Base-by-base conservation (phyloP, 2,329 filamentous ascomycete species). In the Colletotrichum limetticola region DNA sequence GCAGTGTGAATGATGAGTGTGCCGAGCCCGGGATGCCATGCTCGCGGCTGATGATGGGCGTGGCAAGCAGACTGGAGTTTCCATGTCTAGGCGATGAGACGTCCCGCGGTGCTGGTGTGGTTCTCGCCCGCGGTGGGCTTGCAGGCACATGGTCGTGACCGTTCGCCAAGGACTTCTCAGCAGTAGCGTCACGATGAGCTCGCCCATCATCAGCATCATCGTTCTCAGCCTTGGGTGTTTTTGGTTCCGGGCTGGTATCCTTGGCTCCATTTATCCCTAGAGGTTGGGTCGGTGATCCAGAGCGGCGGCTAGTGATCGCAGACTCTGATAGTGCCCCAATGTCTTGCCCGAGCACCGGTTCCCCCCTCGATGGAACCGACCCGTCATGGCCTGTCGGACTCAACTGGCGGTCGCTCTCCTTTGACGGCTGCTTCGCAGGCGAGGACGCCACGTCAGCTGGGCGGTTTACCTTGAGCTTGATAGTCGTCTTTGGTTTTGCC, bases 381-480 rank as follows among this genome's bases (percentile, higher is more conserved):
- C 52, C 12, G 16, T 4, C 7, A 28, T 28, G 53, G 24, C 37
- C 62, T 26, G 55, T 42, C 24, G 55, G 9, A 3, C 37, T 61
- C 5, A 4, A 19, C 16, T 5, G n/a, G 26, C 22, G 35, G 53
- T 32, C 58, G 22, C 24, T 37, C 58, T 53, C 49, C 5, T 26
- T 46, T 4, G 7, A 58, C 32, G 30, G 53, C 8, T 24, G 60
- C n/a, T 22, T 66, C 4, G 42, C 46, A 16, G 53, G 53, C 14
- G 68, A 62, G 3, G 58, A 22, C 8, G 60, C 62, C 16, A 11
- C 12, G 49, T 63, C 46, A 22, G 55, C 42, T 57, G 68, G 75
- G 19, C 78, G 77, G 55, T 81, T 85, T 32, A 89, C 78, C 78
- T 89, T 91, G 71, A 91, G 79, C 77, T 89, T 90, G 78, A 91